Evolutionary conservation across 2,329 filamentous ascomycete species (phyloP).

Genomic region (Aspergillus ochraceus): DNA sequence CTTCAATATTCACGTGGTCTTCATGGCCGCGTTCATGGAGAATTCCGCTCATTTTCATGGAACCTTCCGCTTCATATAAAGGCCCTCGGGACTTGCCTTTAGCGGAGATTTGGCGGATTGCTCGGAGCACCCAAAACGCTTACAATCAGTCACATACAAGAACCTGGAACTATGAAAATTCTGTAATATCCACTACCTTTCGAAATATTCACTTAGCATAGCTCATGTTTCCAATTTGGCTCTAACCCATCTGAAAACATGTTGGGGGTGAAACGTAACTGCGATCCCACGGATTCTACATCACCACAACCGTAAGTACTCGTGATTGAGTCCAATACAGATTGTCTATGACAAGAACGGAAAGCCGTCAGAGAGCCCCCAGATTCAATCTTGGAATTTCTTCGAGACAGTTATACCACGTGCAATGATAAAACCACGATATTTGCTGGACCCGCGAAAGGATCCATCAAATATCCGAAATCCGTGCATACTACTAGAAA

Average conservation of each 20-base stretch:
- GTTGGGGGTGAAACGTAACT: conserved; percentile 43
- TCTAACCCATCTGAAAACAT: conserved; percentile 10
- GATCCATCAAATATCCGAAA: neutral
- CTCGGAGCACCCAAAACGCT: too few species aligned
- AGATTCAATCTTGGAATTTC: conserved; percentile 31
- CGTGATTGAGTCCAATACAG: conserved; percentile 23
- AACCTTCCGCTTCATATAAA: too few species aligned
- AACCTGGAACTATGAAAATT: too few species aligned
- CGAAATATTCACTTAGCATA: neutral
- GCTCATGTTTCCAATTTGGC: neutral
- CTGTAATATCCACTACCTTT: neutral
- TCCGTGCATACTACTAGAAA: conserved; percentile 6
- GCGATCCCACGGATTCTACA: conserved; percentile 23
- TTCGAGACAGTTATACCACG: conserved; percentile 20
- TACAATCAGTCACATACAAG: too few species aligned
- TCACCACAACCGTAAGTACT: conserved; percentile 23
- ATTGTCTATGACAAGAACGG: conserved; percentile 8
- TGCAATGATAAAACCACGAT: conserved; percentile 15
- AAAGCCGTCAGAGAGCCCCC: conserved; percentile 41
- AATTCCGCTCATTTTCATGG: too few species aligned
- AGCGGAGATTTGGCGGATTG: too few species aligned
- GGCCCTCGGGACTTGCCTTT: too few species aligned
- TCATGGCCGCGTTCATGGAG: too few species aligned
- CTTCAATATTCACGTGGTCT: too few species aligned
- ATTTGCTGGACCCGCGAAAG: neutral